Evolutionary conservation across 176 grass and related monocot genomes (phyloP).

Genomic region (Metroxylon sagu): DNA sequence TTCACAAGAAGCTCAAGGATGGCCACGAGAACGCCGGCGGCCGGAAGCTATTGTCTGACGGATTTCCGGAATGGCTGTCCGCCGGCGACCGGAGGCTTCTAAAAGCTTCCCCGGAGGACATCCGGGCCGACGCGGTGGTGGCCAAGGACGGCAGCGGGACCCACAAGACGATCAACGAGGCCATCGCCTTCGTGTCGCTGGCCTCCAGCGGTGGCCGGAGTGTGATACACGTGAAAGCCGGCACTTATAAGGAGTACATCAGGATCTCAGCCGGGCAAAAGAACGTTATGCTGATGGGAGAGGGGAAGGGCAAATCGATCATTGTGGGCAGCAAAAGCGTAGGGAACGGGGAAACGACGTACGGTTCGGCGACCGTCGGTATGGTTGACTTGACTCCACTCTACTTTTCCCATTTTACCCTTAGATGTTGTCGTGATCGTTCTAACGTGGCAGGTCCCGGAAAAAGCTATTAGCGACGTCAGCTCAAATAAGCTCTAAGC

Average conservation of each 20-base stretch:
- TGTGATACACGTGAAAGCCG: constrained; percentile 70
- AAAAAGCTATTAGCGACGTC: no score
- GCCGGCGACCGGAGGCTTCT: constrained; percentile 35
- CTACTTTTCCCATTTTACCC: background rate
- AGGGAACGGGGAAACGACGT: constrained; percentile 46
- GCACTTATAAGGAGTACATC: constrained; percentile 59
- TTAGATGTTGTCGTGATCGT: no score
- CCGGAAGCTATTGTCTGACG: background rate
- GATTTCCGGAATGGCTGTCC: constrained; percentile 51
- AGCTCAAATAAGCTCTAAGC: no score
- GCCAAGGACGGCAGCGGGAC: constrained; percentile 69
- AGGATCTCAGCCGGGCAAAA: constrained; percentile 37
- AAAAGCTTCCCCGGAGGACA: constrained; percentile 15
- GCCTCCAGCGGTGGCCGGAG: constrained; percentile 24
- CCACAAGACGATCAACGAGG: constrained; percentile 54
- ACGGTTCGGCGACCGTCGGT: constrained; percentile 70
- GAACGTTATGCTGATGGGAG: constrained; percentile 72
- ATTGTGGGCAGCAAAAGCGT: constrained; percentile 43
- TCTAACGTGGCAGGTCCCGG: no score
- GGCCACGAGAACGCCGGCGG: background rate
- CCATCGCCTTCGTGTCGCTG: constrained; percentile 40
- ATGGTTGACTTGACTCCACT: background rate
- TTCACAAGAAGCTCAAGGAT: constrained; percentile 32
- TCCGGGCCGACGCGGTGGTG: constrained; percentile 67
- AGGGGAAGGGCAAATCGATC: constrained; percentile 75